Evolutionary conservation across 202 grass and related monocot species (phyloP).

Genomic region (Thinopyrum obtusiflorum): DNA sequence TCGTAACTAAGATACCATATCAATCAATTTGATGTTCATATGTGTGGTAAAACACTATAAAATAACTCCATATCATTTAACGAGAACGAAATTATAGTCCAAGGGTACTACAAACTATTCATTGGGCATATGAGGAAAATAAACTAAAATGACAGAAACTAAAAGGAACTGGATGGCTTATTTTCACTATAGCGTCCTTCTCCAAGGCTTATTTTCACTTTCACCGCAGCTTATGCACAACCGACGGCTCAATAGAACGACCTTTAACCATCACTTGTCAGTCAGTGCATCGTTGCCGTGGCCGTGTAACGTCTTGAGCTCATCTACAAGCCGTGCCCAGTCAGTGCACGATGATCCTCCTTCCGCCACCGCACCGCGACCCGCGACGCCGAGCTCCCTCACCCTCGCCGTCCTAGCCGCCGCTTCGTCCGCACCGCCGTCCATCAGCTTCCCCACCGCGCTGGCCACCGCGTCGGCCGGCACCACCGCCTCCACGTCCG

Average conservation of each 20-base stretch:
- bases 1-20: no score
- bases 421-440: background rate
- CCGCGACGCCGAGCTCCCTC: constrained; percentile 1
- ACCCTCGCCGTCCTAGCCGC: background rate
- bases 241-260: no score
- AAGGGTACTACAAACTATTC: no score
- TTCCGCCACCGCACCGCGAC: constrained; percentile 23
- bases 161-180: no score
- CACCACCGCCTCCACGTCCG: constrained; percentile 28
- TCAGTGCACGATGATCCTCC: constrained; percentile 38
- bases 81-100: no score
- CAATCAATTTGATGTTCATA: no score
- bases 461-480: constrained; percentile 19
- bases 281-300: background rate
- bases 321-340: constrained; percentile 19
- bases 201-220: no score
- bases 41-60: no score
- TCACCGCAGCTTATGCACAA: background rate
- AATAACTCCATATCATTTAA: no score
- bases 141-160: no score
- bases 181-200: no score
- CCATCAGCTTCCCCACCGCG: constrained; percentile 35
- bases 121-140: no score
- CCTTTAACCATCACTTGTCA: background rate
- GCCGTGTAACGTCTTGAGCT: constrained; percentile 27